These are phyloP conservation scores for Brassica juncea DNA, from an alignment of 345 rosid genomes.

Conservation along the genomic window DNA sequence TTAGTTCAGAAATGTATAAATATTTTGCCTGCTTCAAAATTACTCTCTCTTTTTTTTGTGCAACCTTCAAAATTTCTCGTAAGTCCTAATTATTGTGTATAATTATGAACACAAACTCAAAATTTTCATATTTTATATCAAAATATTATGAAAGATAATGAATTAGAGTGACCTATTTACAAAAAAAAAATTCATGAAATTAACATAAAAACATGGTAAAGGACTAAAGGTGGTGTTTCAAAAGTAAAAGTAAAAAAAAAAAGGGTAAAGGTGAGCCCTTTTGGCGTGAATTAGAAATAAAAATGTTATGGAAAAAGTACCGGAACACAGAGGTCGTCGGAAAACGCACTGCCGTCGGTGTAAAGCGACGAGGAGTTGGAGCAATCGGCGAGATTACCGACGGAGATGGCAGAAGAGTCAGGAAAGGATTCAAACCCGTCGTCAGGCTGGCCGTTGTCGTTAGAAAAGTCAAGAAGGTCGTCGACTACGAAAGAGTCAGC, in stretches of 20 bases:
- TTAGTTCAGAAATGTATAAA: not conserved
- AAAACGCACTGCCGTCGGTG: conserved; percentile 42
- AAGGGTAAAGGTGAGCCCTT: not conserved
- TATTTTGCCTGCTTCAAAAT: not conserved
- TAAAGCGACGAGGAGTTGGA: conserved; percentile 39
- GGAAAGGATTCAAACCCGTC: conserved; percentile 38
- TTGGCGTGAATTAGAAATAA: not conserved
- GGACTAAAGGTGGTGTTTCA: too few species aligned
- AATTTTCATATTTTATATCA: not conserved
- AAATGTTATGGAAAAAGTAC: conserved; percentile 36
- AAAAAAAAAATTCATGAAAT: not conserved
- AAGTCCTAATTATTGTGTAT: not conserved
- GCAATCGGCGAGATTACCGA: conserved; percentile 11
- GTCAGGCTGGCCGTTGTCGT: conserved; percentile 51
- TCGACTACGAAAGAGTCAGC: conserved; percentile 83
- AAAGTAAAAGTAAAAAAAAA: not conserved
- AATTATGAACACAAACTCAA: not conserved
- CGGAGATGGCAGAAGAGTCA: conserved; percentile 49
- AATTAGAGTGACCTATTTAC: conserved; percentile 8
- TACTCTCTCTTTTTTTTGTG: not conserved
- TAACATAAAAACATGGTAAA: not conserved
- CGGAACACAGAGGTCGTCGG: conserved; percentile 84
- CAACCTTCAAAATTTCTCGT: not conserved
- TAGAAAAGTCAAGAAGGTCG: conserved; percentile 82
- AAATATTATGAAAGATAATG: not conserved